These are phyloP conservation scores for Sambucus nigra DNA, from an alignment of 129 eudicot genomes.

Conservation along the genomic window DNA sequence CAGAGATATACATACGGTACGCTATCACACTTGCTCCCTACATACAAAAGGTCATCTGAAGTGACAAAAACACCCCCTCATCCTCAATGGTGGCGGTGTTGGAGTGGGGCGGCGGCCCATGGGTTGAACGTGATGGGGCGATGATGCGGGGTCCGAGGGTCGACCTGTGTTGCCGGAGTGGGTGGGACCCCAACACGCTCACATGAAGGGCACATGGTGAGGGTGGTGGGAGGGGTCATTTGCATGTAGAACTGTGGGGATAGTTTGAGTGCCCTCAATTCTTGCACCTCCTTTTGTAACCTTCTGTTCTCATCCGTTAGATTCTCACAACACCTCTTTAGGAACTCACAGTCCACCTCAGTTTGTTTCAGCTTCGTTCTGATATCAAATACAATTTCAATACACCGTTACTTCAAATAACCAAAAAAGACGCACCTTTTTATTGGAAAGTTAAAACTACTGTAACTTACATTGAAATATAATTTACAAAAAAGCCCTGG, in stretches of 20 bases:
- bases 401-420: background rate
- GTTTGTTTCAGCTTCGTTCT: constrained; percentile 88
- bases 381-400: background rate
- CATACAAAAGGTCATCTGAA: background rate
- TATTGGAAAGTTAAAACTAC: too few relatives aligned
- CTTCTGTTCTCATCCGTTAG: constrained; percentile 59
- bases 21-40: constrained; percentile 6
- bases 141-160: constrained; percentile 23
- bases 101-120: constrained; percentile 35
- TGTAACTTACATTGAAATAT: background rate
- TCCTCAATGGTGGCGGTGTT: constrained; percentile 16
- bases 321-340: constrained; percentile 56
- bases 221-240: constrained; percentile 70
- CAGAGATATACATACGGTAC: constrained; percentile 1
- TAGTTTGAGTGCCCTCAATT: constrained; percentile 53
- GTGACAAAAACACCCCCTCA: background rate
- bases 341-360: constrained; percentile 69
- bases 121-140: constrained; percentile 39
- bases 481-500: constrained; percentile 21
- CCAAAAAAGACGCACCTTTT: too few relatives aligned
- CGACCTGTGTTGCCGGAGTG: constrained; percentile 16
- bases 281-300: constrained; percentile 65
- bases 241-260: constrained; percentile 77
- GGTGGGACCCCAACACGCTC: constrained; percentile 53
- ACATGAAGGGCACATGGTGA: constrained; percentile 83